These are phyloP conservation scores for Podospora pseudocomata DNA, from an alignment of 495 filamentous ascomycete species.

Conservation along the genomic window DNA sequence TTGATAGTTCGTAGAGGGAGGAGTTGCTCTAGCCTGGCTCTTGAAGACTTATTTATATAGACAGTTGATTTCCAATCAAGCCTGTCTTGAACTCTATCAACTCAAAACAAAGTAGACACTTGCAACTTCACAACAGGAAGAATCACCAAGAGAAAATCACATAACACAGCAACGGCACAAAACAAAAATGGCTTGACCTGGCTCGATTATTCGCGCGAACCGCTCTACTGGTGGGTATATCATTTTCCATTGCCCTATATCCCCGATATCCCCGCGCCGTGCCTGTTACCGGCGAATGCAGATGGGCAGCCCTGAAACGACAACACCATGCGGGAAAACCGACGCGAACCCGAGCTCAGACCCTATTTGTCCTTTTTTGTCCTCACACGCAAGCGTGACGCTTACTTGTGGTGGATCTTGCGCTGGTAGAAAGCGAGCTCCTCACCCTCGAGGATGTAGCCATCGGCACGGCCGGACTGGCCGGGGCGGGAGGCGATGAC, in stretches of 20 bases:
- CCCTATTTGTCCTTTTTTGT: conserved; percentile 15
- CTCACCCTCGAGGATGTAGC: conserved; percentile 98
- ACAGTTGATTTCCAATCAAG: no score
- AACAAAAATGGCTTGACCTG: conserved; percentile 13
- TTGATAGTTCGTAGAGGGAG: not conserved
- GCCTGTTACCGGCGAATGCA: conserved; percentile 31
- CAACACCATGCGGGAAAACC: conserved; percentile 32
- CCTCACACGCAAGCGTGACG: conserved; percentile 10
- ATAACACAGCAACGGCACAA: not conserved
- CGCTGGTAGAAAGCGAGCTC: conserved; percentile 99
- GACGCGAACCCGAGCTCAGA: conserved; percentile 24
- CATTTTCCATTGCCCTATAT: conserved; percentile 36
- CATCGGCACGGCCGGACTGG: conserved; percentile 93
- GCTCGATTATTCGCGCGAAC: conserved; percentile 20
- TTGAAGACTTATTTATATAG: no score
- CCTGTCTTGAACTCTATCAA: no score
- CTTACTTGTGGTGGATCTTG: conserved; percentile 94
- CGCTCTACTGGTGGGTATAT: conserved; percentile 30
- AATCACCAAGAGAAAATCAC: not conserved
- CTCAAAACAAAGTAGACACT: no score
- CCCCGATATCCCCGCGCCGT: conserved; percentile 31
- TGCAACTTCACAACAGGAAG: no score
- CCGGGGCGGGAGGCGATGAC: conserved; percentile 88
- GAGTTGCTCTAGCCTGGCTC: no score
- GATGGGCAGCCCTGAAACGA: conserved; percentile 24